phyloP scores from a whole-genome alignment of 345 rosid species.

The Melaleuca alternifolia region DNA sequence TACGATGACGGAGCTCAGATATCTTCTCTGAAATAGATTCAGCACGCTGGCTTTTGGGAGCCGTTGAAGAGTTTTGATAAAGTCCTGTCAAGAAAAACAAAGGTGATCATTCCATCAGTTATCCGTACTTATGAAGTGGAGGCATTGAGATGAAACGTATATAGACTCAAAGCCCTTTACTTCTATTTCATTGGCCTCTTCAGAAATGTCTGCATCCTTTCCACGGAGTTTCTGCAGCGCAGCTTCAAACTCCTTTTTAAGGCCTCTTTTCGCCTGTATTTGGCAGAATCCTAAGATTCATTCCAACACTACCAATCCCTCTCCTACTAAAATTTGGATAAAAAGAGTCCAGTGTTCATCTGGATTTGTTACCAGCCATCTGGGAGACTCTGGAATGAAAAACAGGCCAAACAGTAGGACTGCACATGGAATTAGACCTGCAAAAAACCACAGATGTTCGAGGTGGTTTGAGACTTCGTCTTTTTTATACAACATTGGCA shows the following conservation, averaged over 20 bases:
- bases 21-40: slow-evolving; percentile 71
- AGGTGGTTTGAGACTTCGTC: background rate
- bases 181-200: slow-evolving; percentile 69
- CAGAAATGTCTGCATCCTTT: slow-evolving; percentile 56
- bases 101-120: background rate
- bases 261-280: slow-evolving; percentile 67
- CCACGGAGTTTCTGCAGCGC: slow-evolving; percentile 79
- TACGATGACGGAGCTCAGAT: slow-evolving; percentile 61
- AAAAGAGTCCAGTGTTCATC: background rate
- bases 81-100: slow-evolving; percentile 43
- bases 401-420: slow-evolving; percentile 5
- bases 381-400: slow-evolving; percentile 10
- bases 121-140: background rate
- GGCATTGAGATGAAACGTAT: background rate
- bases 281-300: background rate
- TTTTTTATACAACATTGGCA: background rate
- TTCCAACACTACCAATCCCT: background rate
- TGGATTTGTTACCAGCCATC: slow-evolving; percentile 24
- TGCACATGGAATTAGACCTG: slow-evolving; percentile 7
- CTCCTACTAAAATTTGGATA: background rate
- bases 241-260: slow-evolving; percentile 45
- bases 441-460: background rate
- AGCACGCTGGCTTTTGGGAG: slow-evolving; percentile 65
- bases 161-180: slow-evolving; percentile 12
- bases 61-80: slow-evolving; percentile 51